Conservation (phyloP, 2,329 filamentous ascomycete genomes). For the Lasiodiplodia hormozganensis region DNA sequence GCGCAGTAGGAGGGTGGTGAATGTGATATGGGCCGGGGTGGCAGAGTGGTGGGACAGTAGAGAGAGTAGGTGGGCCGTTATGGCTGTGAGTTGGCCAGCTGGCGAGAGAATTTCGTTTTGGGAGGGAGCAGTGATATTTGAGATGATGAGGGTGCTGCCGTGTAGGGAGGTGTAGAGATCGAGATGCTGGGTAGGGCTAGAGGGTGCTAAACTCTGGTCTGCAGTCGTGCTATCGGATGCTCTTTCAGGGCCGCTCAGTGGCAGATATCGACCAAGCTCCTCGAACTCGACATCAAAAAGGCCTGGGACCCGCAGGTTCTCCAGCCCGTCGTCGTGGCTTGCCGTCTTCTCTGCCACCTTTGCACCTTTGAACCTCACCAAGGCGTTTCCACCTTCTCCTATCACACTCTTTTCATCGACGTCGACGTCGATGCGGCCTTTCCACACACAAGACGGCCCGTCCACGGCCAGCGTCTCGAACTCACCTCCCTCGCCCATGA, state of each 20-base stretch:
- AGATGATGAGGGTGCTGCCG: slow-evolving; percentile 57
- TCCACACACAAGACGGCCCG: slow-evolving; percentile 77
- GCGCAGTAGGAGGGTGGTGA: slow-evolving; percentile 72
- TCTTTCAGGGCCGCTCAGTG: background rate
- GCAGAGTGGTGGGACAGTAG: slow-evolving; percentile 39
- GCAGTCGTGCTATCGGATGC: background rate
- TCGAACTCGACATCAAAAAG: slow-evolving; percentile 71
- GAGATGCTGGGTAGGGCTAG: background rate
- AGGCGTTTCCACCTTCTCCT: slow-evolving; percentile 80
- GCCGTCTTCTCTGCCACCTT: slow-evolving; percentile 58
- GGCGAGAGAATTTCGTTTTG: slow-evolving; percentile 24
- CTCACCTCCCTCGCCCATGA: slow-evolving; percentile 92
- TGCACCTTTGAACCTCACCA: slow-evolving; percentile 68
- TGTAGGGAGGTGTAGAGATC: slow-evolving; percentile 4
- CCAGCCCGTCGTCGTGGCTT: slow-evolving; percentile 32
- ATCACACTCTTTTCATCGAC: slow-evolving; percentile 64
- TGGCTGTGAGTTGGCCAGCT: slow-evolving; percentile 45
- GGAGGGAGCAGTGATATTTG: slow-evolving; percentile 35
- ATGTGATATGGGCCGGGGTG: slow-evolving; percentile 40
- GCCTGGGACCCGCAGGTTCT: slow-evolving; percentile 63
- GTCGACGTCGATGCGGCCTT: slow-evolving; percentile 69
- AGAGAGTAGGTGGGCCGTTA: slow-evolving; percentile 46
- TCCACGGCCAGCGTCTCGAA: slow-evolving; percentile 92
- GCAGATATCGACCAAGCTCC: slow-evolving; percentile 34
- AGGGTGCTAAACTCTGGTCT: background rate